Evolutionary conservation across 129 eudicot species (phyloP), one percentile per base, ranked within the genome.

Genomic region (Lonicera japonica): DNA sequence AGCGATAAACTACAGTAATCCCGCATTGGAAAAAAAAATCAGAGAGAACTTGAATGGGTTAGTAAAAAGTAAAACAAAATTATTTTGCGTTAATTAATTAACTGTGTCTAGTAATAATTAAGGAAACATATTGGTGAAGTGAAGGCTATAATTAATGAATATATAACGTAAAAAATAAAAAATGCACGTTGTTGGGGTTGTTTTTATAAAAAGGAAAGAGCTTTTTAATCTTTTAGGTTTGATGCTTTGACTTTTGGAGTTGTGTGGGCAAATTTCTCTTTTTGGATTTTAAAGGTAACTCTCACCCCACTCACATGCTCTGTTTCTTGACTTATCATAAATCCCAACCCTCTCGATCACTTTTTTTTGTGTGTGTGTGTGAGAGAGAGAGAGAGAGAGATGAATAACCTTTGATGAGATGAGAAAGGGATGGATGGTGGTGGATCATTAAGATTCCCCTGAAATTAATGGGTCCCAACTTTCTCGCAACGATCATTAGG

Each of bases 241-340:
- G 64, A 63, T 71, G 67, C 61, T 60, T 69, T 69, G 69, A 71
- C 69, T 70, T 70, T 61, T 70, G 61, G 74, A 61, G 38, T 70
- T 20, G 56, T 45, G 23, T 55, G 51, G 69, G 70, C 69, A 41
- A 71, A 71, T 70, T 71, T 55, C 70, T 63, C 70, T 46, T 71
- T 63, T 71, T 71, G 69, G 76, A 63, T 62, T 71, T 29, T 71
- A 71, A 71, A 71, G 61, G 57, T 60, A 17, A 18, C 29, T 40
- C 29, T 40, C 64, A 22, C 76, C 75, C 76, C 76, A 71, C 76
- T 47, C 76, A 71, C 76, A 71, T 71, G 76, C 21, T 63, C 51
- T 71, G 76, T 71, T 71, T 71, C 76, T 45, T 63, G 57, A 43
- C 62, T 54, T 60, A 64, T 22, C 75, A 60, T 52, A 34, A 47